Evolutionary conservation across 2,329 filamentous ascomycete genomes (phyloP).

Genomic region (Nannizziopsis barbatae): DNA sequence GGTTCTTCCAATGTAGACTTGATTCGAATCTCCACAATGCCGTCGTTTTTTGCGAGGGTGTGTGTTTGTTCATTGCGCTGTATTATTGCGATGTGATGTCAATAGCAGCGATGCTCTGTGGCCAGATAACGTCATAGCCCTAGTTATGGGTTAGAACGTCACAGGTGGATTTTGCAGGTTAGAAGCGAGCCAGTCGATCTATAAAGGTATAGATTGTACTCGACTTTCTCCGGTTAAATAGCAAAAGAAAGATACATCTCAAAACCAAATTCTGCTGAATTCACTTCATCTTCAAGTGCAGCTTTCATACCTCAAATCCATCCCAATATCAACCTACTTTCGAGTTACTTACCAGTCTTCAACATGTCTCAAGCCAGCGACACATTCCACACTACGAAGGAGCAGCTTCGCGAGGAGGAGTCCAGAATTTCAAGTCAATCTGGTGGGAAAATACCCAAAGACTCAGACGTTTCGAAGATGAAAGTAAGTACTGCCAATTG

Average conservation of each 20-base stretch:
- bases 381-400: conserved; percentile 40
- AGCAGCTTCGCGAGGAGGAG: conserved; percentile 41
- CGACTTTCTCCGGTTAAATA: background rate
- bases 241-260: background rate
- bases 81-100: no score
- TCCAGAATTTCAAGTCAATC: conserved; percentile 32
- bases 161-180: background rate
- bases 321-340: background rate
- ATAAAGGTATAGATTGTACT: background rate
- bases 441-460: conserved; percentile 33
- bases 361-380: conserved; percentile 25
- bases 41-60: background rate
- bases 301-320: background rate
- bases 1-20: background rate
- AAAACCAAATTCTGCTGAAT: background rate
- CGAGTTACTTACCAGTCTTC: background rate
- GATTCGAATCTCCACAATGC: background rate
- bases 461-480: conserved; percentile 37
- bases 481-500: conserved; percentile 30
- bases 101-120: background rate
- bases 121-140: background rate
- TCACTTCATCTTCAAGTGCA: background rate
- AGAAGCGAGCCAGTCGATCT: background rate
- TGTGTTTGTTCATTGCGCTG: no score
- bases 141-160: background rate